Percentiles rank a stretch among this genome's conserved stretches.
phyloP scores from a whole-genome alignment of 495 filamentous ascomycete species.

The Neurospora sp. region DNA sequence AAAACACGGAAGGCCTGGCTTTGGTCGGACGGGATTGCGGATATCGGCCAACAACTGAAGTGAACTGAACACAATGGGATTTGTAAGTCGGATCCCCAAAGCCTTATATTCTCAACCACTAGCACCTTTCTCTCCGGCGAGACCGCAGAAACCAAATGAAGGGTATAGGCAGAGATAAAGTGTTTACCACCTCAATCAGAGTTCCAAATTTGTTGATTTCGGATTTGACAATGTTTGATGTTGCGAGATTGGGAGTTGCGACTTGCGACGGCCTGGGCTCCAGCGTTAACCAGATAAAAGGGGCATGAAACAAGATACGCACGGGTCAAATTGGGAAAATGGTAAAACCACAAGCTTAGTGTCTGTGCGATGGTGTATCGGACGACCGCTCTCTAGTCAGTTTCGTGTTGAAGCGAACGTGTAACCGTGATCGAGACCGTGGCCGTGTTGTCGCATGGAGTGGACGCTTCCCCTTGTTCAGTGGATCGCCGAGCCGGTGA shows the following conservation, averaged over 20 bases:
- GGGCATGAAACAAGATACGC: not conserved
- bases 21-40: not conserved
- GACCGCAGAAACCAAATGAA: not conserved
- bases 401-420: not conserved
- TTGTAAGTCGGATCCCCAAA: not conserved
- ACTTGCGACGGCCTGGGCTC: constrained; percentile 11
- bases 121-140: not conserved
- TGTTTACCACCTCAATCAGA: not conserved
- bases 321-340: not conserved
- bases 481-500: not conserved
- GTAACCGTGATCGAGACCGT: not conserved
- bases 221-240: not conserved
- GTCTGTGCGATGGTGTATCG: not conserved
- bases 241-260: constrained; percentile 11
- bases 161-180: not conserved
- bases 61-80: not conserved
- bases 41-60: not conserved
- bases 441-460: not conserved
- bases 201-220: not conserved
- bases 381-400: not conserved
- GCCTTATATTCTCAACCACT: not conserved
- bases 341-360: not conserved
- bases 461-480: not conserved
- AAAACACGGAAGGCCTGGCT: not conserved
- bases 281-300: not conserved